Conservation (phyloP, 2,329 filamentous ascomycete genomes). For the Corynespora cassiicola region DNA sequence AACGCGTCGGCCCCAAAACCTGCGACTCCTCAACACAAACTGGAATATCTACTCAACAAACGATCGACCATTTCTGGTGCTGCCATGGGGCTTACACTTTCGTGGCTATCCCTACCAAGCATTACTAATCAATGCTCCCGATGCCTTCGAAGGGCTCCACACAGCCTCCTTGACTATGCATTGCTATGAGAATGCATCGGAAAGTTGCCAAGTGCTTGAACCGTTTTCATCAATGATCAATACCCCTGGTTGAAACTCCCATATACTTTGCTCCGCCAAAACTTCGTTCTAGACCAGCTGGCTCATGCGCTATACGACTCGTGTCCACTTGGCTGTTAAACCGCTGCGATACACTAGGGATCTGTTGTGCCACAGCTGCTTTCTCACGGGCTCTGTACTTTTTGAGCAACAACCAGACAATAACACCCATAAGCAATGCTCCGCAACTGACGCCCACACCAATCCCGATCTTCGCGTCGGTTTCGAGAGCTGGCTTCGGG, state of each 20-base stretch:
- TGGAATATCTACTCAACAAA: too few species aligned
- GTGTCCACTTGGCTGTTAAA: slow-evolving; percentile 15
- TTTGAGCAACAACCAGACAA: slow-evolving; percentile 13
- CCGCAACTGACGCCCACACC: slow-evolving; percentile 20
- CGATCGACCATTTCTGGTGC: too few species aligned
- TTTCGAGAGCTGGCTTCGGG: slow-evolving; percentile 13
- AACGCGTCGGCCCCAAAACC: too few species aligned
- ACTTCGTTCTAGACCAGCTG: slow-evolving; percentile 10
- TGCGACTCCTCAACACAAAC: too few species aligned
- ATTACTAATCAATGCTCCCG: too few species aligned
- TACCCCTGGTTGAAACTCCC: slow-evolving; percentile 10
- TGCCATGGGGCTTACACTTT: too few species aligned
- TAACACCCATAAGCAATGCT: slow-evolving; percentile 13
- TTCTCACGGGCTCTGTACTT: slow-evolving; percentile 16
- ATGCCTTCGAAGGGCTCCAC: too few species aligned
- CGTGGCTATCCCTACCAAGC: too few species aligned
- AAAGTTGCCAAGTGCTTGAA: too few species aligned
- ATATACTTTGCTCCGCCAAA: slow-evolving; percentile 18
- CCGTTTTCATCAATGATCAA: slow-evolving; percentile 12
- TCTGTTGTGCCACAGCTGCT: slow-evolving; percentile 4
- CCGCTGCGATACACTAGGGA: slow-evolving; percentile 9
- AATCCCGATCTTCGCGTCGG: slow-evolving; percentile 29
- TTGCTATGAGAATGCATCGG: too few species aligned
- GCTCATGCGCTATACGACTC: slow-evolving; percentile 19
- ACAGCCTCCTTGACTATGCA: too few species aligned